Conservation (phyloP, 2,329 filamentous ascomycete species). For the Periconia sp. region DNA sequence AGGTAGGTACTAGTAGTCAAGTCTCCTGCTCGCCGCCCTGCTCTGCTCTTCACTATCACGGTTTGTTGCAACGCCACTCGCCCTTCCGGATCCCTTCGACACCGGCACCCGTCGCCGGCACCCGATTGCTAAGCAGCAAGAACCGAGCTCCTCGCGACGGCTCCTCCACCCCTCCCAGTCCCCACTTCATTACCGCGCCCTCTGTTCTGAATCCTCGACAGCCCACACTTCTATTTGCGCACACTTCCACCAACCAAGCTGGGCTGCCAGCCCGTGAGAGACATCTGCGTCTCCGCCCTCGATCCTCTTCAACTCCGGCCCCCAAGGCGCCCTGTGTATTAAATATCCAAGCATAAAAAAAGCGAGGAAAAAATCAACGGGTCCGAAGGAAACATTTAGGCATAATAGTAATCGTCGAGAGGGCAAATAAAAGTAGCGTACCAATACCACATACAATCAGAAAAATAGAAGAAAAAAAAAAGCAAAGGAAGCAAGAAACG, state of each 20-base stretch:
- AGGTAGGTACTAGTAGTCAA: too few relatives aligned
- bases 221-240: constrained; percentile 39
- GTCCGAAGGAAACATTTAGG: not conserved
- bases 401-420: not conserved
- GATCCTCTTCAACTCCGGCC: constrained; percentile 3
- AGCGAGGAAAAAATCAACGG: too few relatives aligned
- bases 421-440: too few relatives aligned
- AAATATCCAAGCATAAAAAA: too few relatives aligned
- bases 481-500: too few relatives aligned
- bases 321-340: too few relatives aligned
- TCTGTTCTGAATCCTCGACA: constrained; percentile 29
- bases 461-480: too few relatives aligned
- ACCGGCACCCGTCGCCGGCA: not conserved
- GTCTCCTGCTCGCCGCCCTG: too few relatives aligned
- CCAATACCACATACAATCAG: constrained; percentile 7
- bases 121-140: not conserved
- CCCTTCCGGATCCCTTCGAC: too few relatives aligned
- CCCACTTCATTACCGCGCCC: constrained; percentile 32
- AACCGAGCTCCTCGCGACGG: constrained; percentile 6
- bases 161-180: constrained; percentile 30
- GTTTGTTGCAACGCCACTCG: too few relatives aligned
- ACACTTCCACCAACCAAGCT: constrained; percentile 35
- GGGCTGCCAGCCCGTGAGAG: constrained; percentile 43
- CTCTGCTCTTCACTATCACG: too few relatives aligned
- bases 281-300: constrained; percentile 38